A percentile compares a stretch with the other conserved stretches of the same genome.
Evolutionary conservation across 768 basidiomycete genomes (phyloP).

Genomic region (Rossbeevera mucosa): DNA sequence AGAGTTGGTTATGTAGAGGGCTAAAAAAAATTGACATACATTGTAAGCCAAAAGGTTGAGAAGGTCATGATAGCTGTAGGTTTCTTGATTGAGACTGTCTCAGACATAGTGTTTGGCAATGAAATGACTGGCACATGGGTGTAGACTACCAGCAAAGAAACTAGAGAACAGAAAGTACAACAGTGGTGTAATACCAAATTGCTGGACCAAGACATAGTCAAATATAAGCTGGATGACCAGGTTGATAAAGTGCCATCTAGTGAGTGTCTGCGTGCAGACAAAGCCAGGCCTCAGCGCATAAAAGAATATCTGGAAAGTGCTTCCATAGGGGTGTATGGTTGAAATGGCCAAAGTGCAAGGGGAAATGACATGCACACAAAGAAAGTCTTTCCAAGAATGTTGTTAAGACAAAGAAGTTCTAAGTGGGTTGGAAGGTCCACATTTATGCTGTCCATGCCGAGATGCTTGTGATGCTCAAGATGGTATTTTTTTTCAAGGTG

Average conservation of each 20-base stretch:
- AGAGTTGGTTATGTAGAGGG: neutral
- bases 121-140: conserved; percentile 96
- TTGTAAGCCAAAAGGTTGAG: conserved; percentile 92
- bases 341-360: neutral
- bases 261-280: conserved; percentile 76
- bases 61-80: conserved; percentile 93
- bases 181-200: conserved; percentile 46
- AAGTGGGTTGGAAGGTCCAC: conserved; percentile 88
- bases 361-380: conserved; percentile 65
- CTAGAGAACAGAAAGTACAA: conserved; percentile 83
- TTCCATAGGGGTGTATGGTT: conserved; percentile 29
- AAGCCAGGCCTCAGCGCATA: conserved; percentile 95
- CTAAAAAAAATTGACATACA: conserved; percentile 43
- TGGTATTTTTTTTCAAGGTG: conserved; percentile 72
- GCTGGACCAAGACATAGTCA: conserved; percentile 60
- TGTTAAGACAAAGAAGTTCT: conserved; percentile 84
- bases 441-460: conserved; percentile 95
- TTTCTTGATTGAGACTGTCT: conserved; percentile 91
- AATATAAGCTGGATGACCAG: conserved; percentile 63
- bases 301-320: conserved; percentile 97
- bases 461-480: conserved; percentile 92
- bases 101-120: conserved; percentile 97
- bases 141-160: conserved; percentile 95
- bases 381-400: conserved; percentile 96
- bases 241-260: conserved; percentile 84